Evolutionary conservation across 176 grass and related monocot genomes (phyloP).

Genomic region (Neostapfia colusana): DNA sequence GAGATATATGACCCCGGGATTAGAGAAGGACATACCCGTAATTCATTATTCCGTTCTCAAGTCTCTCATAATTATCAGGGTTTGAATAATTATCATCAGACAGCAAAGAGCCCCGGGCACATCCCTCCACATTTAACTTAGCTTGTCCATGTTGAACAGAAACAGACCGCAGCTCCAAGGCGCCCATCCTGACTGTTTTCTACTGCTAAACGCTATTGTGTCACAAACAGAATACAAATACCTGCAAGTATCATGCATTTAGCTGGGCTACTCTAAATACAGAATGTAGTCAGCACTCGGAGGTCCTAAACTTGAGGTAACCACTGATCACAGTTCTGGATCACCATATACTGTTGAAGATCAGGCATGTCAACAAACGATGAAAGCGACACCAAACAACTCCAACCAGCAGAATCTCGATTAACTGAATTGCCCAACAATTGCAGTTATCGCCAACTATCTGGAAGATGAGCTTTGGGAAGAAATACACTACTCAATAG

Average conservation of each 20-base stretch:
- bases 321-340: conserved; percentile 42
- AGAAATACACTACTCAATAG: conserved; percentile 42
- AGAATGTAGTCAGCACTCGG: conserved; percentile 46
- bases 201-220: conserved; percentile 19
- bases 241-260: conserved; percentile 81
- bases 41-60: conserved; percentile 71
- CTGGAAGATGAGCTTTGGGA: conserved; percentile 45
- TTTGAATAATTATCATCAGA: conserved; percentile 32
- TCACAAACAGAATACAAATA: conserved; percentile 57
- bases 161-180: conserved; percentile 32
- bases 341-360: conserved; percentile 49
- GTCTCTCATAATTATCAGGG: conserved; percentile 32
- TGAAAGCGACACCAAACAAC: conserved; percentile 60
- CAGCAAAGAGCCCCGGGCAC: conserved; percentile 3
- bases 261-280: conserved; percentile 56
- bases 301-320: conserved; percentile 46
- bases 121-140: conserved; percentile 35
- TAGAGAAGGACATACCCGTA: conserved; percentile 68
- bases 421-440: conserved; percentile 49
- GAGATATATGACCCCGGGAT: not conserved
- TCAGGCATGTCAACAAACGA: conserved; percentile 61
- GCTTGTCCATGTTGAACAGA: conserved; percentile 42
- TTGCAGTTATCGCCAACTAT: conserved; percentile 43
- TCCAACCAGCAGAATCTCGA: conserved; percentile 64
- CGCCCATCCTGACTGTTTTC: conserved; percentile 48